Base-by-base conservation (phyloP, 768 basidiomycete species). In the Suillus subaureus region DNA sequence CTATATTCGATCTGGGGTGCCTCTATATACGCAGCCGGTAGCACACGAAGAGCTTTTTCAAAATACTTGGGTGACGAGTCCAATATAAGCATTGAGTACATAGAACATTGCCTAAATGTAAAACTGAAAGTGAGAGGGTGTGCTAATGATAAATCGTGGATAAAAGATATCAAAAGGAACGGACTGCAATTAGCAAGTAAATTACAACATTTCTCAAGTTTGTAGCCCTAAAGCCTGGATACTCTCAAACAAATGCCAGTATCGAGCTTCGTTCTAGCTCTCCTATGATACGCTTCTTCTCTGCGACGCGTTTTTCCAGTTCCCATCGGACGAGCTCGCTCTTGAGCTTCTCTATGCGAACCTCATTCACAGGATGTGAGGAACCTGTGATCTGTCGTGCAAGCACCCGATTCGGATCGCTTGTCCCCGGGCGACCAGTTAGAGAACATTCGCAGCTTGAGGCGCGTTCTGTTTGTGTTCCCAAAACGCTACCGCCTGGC, bases 401-500 rank as follows among this genome's bases (percentile, higher is more conserved):
- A 11, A 74, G 69, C 11, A 69, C 68, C 68, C 70, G 70, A 6
- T 62, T 54, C 12, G 61, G 39, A 11, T 57, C 31, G 26, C 66
- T 60, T 13, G 51, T 28, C n/a, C 71, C 70, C 5, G 70, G 52
- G 28, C 33, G 42, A 7, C 64, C 62, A 43, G 69, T 67, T 1
- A 71, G 70, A 28, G 73, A 70, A 56, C 72, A 76, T 11, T 72
- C 67, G 68, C 64, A n/a, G 62, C 64, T 52, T 65, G 64, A 8
- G 67, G 61, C 1, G 66, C 9, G 28, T 80, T 79, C 28, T 81
- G 76, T 55, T 88, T 82, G 49, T 79, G 76, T 72, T 94, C 88
- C 93, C 96, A 98, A 75, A 97, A 97, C 16, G 79, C 80, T 52
- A 96, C 83, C 8, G 97, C 93, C 55, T 82, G 80, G 42, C 90